Percentiles rank a stretch among this genome's conserved stretches.
phyloP scores from a whole-genome alignment of 805 yeast species.

The Myxozyma vanderwaltii region DNA sequence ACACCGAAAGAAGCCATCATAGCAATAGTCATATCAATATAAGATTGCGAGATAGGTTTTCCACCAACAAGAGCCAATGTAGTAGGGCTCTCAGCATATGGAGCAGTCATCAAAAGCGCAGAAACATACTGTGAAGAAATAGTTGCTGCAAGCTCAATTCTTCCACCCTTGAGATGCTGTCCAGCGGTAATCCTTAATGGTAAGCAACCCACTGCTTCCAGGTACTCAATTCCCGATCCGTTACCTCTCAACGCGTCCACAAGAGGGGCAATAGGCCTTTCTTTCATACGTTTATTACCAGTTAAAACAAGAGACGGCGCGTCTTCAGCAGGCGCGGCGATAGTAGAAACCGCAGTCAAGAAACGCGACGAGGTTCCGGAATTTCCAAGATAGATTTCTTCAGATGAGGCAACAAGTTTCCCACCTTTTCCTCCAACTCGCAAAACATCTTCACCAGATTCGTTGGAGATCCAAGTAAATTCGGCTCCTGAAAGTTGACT shows the following conservation, averaged over 20 bases:
- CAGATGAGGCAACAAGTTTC: conserved; percentile 59
- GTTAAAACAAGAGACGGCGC: conserved; percentile 64
- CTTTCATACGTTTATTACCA: conserved; percentile 96
- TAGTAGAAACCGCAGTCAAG: conserved; percentile 87
- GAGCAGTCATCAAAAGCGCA: conserved; percentile 95
- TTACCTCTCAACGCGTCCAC: conserved; percentile 85
- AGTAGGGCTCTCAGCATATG: conserved; percentile 86
- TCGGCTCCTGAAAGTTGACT: conserved; percentile 76
- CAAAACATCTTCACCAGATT: conserved; percentile 85
- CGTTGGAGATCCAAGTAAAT: conserved; percentile 56
- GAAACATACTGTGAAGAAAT: conserved; percentile 97
- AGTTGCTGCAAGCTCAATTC: conserved; percentile 91
- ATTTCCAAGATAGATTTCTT: conserved; percentile 84
- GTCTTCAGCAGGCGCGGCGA: conserved; percentile 51
- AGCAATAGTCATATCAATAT: conserved; percentile 94
- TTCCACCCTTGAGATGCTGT: conserved; percentile 78
- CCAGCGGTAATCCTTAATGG: conserved; percentile 77
- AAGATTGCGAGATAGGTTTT: conserved; percentile 92
- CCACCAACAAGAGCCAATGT: conserved; percentile 91
- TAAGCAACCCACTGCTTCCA: conserved; percentile 76
- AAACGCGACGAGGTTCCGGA: conserved; percentile 98
- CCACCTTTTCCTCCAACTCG: conserved; percentile 84
- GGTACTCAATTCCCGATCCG: conserved; percentile 73
- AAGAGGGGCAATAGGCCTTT: conserved; percentile 93
- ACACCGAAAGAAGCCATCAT: conserved; percentile 94